phyloP scores from a whole-genome alignment of 1,284 basidiomycete genomes.

The Puccinia sorghi region DNA sequence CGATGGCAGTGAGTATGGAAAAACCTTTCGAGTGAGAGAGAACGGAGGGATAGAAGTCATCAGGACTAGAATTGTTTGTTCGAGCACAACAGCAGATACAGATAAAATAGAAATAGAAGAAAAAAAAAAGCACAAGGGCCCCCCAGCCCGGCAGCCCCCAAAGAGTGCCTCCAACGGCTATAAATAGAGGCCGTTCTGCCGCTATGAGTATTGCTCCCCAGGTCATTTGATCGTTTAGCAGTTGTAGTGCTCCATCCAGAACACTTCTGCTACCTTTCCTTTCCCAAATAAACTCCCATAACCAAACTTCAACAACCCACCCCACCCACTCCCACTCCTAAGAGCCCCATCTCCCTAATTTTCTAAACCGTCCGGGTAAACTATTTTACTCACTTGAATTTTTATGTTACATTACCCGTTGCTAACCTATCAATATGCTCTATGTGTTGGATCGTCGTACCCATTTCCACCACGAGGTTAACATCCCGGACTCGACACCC shows the following conservation, averaged over 20 bases:
- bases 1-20: neutral
- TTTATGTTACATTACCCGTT: no score
- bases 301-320: neutral
- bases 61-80: neutral
- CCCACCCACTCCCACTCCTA: neutral
- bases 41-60: neutral
- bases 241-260: no score
- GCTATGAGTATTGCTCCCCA: no score
- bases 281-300: no score
- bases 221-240: no score
- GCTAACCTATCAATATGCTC: no score
- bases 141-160: no score
- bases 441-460: neutral
- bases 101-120: neutral
- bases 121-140: no score
- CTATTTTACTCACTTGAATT: neutral
- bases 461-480: neutral
- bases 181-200: no score
- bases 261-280: no score
- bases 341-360: neutral
- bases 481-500: neutral
- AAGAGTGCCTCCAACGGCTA: no score
- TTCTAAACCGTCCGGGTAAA: neutral
- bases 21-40: neutral
- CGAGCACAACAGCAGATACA: neutral